Base-by-base conservation (phyloP, 495 filamentous ascomycete species). In the Aspergillus nanangensis region DNA sequence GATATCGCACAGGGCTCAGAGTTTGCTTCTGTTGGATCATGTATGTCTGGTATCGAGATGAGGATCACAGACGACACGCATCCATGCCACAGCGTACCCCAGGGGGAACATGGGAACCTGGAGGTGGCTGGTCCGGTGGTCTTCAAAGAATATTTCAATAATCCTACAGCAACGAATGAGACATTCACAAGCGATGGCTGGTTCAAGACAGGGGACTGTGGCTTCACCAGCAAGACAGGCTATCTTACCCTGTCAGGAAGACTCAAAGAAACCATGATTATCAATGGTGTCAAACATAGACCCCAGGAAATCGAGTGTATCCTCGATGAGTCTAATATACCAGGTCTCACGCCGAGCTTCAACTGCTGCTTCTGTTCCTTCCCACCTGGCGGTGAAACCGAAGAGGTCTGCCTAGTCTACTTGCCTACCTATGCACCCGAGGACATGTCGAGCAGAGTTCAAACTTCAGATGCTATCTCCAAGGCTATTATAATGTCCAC, bases 151-250 rank as follows among this genome's bases (percentile, higher is more conserved):
- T 95, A 95, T 56, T 77, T 80, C 48, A 91, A 91, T 53, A 83
- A 87, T 45, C 68, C 75, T 0, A 70, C 76, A 27, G 76, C 76
- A 1, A 90, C 86, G 1, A 68, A 63, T 4, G 74, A 83, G 15
- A 75, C 86, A 0, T 78, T 91, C 24, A 86, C 81, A 0, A 25
- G 46, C 0, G 88, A 93, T 49, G 87, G 87, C 2, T 95, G 81
- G 67, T 93, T 93, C 69, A 87, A 82, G 53, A 93, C 88, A 1
- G 90, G 90, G 0, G 90, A 95, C 55, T 70, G 84, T 33, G 83
- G 76, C 13, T 71, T 70, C 20, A 67, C 80, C 14, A 83, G 87
- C 55, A 54, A 65, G 10, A 56, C 75, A 13, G 80, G 81, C 3
- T 72, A 80, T 47, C 70, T 82, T 40, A 70, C 66, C 49, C 70